Conservation (phyloP, 1,284 basidiomycete genomes). For the Xerocomus alliaceus region DNA sequence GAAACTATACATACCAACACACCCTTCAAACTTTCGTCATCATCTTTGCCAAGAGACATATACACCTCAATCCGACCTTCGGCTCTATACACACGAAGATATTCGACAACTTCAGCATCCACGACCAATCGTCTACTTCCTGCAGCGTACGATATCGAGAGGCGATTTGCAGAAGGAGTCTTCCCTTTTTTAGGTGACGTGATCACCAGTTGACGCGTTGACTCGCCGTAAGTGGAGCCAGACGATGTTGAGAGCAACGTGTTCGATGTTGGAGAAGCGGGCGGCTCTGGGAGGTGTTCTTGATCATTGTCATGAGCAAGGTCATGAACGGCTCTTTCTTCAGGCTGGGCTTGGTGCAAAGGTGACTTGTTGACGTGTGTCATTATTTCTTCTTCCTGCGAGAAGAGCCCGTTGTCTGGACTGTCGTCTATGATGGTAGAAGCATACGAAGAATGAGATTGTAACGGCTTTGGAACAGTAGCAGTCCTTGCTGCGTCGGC, state of each 20-base stretch:
- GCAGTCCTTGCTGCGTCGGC: conserved; percentile 8
- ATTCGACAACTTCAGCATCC: conserved; percentile 86
- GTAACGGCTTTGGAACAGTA: conserved; percentile 42
- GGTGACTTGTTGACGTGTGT: conserved; percentile 18
- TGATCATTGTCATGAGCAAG: conserved; percentile 38
- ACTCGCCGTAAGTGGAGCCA: conserved; percentile 50
- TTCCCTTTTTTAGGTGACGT: conserved; percentile 34
- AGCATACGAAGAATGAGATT: conserved; percentile 50
- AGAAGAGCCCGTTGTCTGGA: conserved; percentile 41
- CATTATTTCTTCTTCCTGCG: conserved; percentile 39
- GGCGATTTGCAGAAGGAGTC: conserved; percentile 74
- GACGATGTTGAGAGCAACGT: conserved; percentile 58
- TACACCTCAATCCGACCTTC: conserved; percentile 87
- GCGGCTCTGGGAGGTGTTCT: conserved; percentile 62
- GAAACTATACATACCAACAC: conserved; percentile 63
- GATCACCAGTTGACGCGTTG: conserved; percentile 23
- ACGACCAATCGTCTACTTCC: conserved; percentile 86
- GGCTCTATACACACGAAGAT: conserved; percentile 79
- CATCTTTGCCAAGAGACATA: conserved; percentile 63
- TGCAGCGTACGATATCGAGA: conserved; percentile 94
- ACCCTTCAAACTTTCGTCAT: conserved; percentile 68
- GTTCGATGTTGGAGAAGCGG: conserved; percentile 61
- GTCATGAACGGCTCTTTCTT: conserved; percentile 25
- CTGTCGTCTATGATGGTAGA: conserved; percentile 58
- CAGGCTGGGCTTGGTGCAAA: conserved; percentile 12